Evolutionary conservation across 2,329 filamentous ascomycete species (phyloP), one percentile per base, ranked within the genome.

Genomic region (Penicillium sp.): DNA sequence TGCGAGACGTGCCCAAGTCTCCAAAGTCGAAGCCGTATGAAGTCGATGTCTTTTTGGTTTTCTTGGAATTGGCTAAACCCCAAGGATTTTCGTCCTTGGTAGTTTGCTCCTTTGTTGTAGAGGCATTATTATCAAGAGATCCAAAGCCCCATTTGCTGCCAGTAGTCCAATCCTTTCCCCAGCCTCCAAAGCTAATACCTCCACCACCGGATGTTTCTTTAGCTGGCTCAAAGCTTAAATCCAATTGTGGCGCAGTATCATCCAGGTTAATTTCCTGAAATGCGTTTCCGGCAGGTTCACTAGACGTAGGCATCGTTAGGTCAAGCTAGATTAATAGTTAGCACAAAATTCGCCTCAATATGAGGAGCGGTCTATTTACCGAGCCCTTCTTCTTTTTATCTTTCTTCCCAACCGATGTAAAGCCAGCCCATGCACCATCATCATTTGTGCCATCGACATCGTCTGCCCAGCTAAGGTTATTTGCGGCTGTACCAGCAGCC

Each of bases 241-340:
- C 82, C 5, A 84, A 66, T 55, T 83, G 81, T 1, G 83, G 82
- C n/a, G 75, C 78, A 35, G 73, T 66, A 56, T 87, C 84, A 61
- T 85, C 81, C 24, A 90, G 71, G 64, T 84, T 88, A 62, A 91
- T 84, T 26, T 90, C 86, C 46, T 88, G 80, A 62, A 90, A 89
- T n/a, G 79, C 73, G 56, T 82, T 80, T 45, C 71, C 63, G 12
- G 75, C 66, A 23, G 71, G 67, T 20, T 74, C 72, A 5, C 65
- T 66, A 28, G 66, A 68, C 21, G 64, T 62, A n/a, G 69, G 67
- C 47, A 74, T 62, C 5, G 66, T 61, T 38, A 71, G 65, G 43
- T 70, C 73, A 24, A 63, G 66, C 65, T 69, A 42, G 16, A 38
- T 46, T 35, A 55, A 43, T n/a, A 42, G 40, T 52, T 18, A 58